Evolutionary conservation across 805 yeast species (phyloP).

Genomic region (Candida sphagnicola): DNA sequence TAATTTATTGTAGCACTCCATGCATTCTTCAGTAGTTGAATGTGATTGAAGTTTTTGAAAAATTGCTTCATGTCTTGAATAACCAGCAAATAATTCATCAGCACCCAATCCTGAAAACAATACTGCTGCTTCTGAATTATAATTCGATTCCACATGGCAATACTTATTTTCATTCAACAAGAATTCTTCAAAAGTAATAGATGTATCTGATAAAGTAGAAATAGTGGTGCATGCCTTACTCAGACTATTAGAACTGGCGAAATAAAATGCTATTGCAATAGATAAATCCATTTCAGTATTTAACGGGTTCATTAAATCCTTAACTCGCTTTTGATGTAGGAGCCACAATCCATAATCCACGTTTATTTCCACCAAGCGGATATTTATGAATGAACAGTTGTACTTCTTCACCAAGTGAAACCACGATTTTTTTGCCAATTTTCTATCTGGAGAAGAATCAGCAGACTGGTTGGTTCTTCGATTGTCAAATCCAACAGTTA

Average conservation of each 20-base stretch:
- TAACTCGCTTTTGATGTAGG: conserved; percentile 47
- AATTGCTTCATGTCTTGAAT: conserved; percentile 70
- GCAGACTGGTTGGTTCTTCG: conserved; percentile 66
- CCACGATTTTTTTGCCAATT: conserved; percentile 66
- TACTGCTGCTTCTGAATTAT: conserved; percentile 59
- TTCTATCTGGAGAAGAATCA: conserved; percentile 79
- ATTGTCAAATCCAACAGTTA: conserved; percentile 91
- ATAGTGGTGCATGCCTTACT: conserved; percentile 22
- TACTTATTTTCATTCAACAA: conserved; percentile 7
- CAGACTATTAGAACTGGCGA: conserved; percentile 52
- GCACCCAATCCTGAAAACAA: conserved; percentile 93
- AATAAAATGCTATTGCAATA: conserved; percentile 92
- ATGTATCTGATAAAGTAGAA: conserved; percentile 12
- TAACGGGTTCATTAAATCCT: conserved; percentile 72
- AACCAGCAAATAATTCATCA: conserved; percentile 95
- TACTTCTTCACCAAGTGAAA: conserved; percentile 42
- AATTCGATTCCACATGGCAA: conserved; percentile 16
- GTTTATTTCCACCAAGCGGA: conserved; percentile 64
- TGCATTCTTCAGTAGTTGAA: conserved; percentile 15
- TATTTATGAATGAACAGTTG: conserved; percentile 28
- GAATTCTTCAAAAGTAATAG: conserved; percentile 17
- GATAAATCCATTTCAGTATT: conserved; percentile 93
- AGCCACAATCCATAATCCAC: conserved; percentile 68
- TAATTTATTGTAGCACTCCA: conserved; percentile 35
- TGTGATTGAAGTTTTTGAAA: conserved; percentile 25